Evolutionary conservation across 2,329 filamentous ascomycete genomes (phyloP).

Genomic region (Aspergillus fischeri): DNA sequence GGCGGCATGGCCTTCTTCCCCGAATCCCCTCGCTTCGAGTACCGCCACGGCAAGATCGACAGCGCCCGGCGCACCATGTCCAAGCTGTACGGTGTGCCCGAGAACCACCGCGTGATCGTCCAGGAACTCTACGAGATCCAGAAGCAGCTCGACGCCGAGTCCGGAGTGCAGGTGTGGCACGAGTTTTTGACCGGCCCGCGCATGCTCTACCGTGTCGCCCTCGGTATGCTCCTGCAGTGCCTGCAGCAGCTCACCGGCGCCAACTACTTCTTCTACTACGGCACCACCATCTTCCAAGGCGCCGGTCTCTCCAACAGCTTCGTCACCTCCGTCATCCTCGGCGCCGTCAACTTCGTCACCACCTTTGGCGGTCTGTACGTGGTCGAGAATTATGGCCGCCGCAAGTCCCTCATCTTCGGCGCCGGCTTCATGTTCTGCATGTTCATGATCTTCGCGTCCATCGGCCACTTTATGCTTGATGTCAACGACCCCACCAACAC

Average conservation of each 20-base stretch:
- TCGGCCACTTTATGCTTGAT: constrained; percentile 46
- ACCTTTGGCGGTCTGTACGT: constrained; percentile 66
- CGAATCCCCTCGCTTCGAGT: constrained; percentile 57
- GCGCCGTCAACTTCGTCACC: constrained; percentile 62
- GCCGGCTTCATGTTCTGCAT: constrained; percentile 64
- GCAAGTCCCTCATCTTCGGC: constrained; percentile 62
- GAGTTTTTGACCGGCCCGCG: constrained; percentile 40
- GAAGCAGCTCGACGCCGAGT: constrained; percentile 36
- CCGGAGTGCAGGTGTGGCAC: constrained; percentile 19
- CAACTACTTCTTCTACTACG: constrained; percentile 54
- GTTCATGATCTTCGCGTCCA: constrained; percentile 60
- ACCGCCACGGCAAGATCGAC: constrained; percentile 52
- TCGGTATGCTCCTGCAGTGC: constrained; percentile 41
- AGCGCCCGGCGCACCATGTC: constrained; percentile 49
- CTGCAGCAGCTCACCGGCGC: constrained; percentile 43
- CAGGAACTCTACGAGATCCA: constrained; percentile 54
- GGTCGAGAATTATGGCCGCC: constrained; percentile 64
- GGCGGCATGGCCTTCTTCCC: constrained; percentile 52
- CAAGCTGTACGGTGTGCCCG: constrained; percentile 51
- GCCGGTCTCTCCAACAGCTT: constrained; percentile 63
- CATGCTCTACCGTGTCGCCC: constrained; percentile 39
- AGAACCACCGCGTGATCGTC: constrained; percentile 49
- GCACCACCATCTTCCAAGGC: constrained; percentile 49
- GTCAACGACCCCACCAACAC: constrained; percentile 37
- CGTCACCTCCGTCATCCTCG: constrained; percentile 61